Evolutionary conservation across 306 rosid species (phyloP).

Genomic region (Vigna hirtella): DNA sequence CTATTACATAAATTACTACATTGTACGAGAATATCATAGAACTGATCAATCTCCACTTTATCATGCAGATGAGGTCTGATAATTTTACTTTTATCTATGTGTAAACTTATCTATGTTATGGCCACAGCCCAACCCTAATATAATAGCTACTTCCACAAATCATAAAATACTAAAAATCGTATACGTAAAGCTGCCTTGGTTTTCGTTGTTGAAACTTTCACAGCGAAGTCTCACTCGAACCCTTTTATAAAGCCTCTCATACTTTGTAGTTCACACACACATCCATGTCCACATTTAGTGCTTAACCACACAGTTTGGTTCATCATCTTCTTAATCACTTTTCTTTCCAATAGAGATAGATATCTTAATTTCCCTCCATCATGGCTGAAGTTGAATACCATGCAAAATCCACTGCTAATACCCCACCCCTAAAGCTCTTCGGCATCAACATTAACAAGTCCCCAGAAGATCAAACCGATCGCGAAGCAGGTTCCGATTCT

Average conservation of each 20-base stretch:
- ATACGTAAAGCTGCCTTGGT: background rate
- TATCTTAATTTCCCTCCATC: background rate
- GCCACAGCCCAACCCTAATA: background rate
- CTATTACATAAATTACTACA: too few species aligned
- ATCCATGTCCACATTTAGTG: constrained; percentile 1
- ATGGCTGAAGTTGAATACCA: constrained; percentile 48
- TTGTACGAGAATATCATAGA: too few species aligned
- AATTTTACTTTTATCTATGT: too few species aligned
- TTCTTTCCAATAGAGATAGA: background rate
- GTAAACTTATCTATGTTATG: background rate
- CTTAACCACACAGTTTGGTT: constrained; percentile 1
- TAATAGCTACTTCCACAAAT: background rate
- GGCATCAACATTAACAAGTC: constrained; percentile 55
- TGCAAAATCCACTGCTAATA: constrained; percentile 16
- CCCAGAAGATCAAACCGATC: background rate
- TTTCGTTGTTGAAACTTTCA: constrained; percentile 40
- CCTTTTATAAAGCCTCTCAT: constrained; percentile 36
- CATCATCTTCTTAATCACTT: background rate
- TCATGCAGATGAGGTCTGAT: too few species aligned
- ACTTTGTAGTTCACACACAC: constrained; percentile 26
- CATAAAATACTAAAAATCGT: constrained; percentile 7
- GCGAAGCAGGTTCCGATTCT: background rate
- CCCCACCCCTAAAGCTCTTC: constrained; percentile 54
- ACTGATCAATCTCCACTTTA: too few species aligned
- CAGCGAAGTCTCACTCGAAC: constrained; percentile 35